Conservation (phyloP, 306 rosid species). For the Alnus rubra region DNA sequence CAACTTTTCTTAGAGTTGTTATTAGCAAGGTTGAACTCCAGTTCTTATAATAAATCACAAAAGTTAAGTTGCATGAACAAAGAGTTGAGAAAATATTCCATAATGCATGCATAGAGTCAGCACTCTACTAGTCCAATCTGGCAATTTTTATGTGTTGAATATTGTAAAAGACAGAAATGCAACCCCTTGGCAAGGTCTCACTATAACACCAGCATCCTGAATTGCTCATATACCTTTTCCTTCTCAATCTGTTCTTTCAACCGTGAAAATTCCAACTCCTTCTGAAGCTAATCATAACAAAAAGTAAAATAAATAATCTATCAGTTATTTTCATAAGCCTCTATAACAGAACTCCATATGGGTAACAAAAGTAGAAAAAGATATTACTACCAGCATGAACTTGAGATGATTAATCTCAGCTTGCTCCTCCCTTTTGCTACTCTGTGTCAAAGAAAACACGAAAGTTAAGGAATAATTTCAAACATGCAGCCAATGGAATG, state of each 20-base stretch:
- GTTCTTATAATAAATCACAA: not conserved
- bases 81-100: not conserved
- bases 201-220: conserved; percentile 16
- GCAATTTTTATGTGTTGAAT: conserved; percentile 4
- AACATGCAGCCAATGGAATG: conserved; percentile 21
- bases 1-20: not conserved
- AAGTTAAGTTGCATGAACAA: not conserved
- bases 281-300: conserved; percentile 61
- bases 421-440: conserved; percentile 45
- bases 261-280: conserved; percentile 76
- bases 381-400: conserved; percentile 70
- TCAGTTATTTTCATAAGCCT: conserved; percentile 24
- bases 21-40: not conserved
- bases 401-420: conserved; percentile 70
- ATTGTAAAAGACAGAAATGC: not conserved
- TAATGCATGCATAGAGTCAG: not conserved
- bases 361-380: conserved; percentile 17
- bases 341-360: conserved; percentile 5
- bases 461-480: conserved; percentile 26
- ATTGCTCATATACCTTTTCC: conserved; percentile 66
- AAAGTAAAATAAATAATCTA: conserved; percentile 11
- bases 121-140: conserved; percentile 1
- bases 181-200: conserved; percentile 14
- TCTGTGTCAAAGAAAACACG: conserved; percentile 46
- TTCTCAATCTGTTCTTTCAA: conserved; percentile 79